These are phyloP conservation scores for Helicocarpus griseus DNA, from an alignment of 2,329 filamentous ascomycete genomes.

Conservation along the genomic window DNA sequence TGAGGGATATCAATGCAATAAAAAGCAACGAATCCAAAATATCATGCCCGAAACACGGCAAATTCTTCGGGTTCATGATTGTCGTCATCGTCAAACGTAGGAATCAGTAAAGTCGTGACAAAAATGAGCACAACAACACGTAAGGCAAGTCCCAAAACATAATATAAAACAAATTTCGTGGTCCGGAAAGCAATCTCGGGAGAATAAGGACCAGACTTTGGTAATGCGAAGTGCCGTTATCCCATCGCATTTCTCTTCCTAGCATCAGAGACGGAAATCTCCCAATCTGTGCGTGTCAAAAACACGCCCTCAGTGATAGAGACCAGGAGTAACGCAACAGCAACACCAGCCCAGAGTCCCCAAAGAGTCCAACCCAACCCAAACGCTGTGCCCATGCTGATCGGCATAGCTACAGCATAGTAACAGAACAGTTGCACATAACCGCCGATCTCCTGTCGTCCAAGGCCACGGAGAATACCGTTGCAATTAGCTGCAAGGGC, in stretches of 20 bases:
- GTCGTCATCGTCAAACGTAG: background rate
- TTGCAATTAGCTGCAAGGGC: conserved; percentile 69
- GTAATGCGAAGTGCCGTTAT: no score
- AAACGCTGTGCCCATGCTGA: conserved; percentile 71
- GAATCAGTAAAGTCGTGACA: background rate
- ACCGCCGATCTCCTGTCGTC: conserved; percentile 79
- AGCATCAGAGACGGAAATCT: conserved; percentile 52
- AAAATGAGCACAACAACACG: no score
- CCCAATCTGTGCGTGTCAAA: conserved; percentile 46
- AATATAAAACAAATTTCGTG: no score
- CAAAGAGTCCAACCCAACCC: conserved; percentile 64
- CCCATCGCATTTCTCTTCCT: conserved; percentile 43
- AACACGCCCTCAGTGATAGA: conserved; percentile 47
- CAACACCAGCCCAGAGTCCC: conserved; percentile 74
- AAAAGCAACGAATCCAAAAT: background rate
- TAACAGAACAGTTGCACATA: conserved; percentile 82
- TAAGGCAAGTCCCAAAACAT: no score
- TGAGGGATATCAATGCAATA: background rate
- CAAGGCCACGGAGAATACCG: conserved; percentile 76
- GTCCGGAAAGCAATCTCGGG: no score
- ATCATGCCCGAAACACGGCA: background rate
- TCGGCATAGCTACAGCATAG: conserved; percentile 75
- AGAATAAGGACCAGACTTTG: no score
- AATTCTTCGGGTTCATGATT: background rate
- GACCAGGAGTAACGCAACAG: conserved; percentile 56